Evolutionary conservation across 2,329 filamentous ascomycete genomes (phyloP), one percentile per base, ranked within the genome.

Genomic region (Zelopaecilomyces penicillatus): DNA sequence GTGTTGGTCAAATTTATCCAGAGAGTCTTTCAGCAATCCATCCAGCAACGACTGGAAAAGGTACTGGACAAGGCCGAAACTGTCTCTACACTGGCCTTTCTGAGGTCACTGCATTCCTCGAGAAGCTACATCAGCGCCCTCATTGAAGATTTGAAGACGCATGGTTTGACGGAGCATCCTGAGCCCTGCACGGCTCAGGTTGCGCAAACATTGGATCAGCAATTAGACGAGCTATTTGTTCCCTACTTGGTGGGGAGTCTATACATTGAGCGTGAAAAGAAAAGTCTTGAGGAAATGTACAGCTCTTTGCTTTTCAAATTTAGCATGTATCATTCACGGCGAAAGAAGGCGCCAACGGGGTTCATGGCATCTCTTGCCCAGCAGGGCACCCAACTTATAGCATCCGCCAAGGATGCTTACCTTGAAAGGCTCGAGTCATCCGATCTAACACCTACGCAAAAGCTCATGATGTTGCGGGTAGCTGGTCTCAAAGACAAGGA

Each of bases 221-320:
- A 85, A 61, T 67, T 91, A 49, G 85, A 90, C 57, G 87, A 91
- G 58, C 67, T 91, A 3, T 91, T 85, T 51, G 75, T 85, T 11
- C 82, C 82, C 1, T 85, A 85, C 54, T 71, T 85, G 6, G 74
- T 83, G 41, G 80, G 80, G 10, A 82, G 80, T 54, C 80, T 80
- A 10, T 85, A 85, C 53, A 85, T 86, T 47, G 82, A 85, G 45
- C 73, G 81, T 47, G 82, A 86, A 58, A 77, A 70, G 57, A 80
- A 72, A 62, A 84, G 76, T 47, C 65, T 93, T 40, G 86, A 90
- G 58, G 87, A 91, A 60, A 67, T 90, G 52, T 89, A 95, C 66
- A 91, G 88, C 44, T 95, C 93, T 0, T 69, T 98, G 43, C 76
- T 97, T 4, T 95, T 98, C 77, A 95, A 94, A 57, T 98, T 93